Evolutionary conservation across 2,329 filamentous ascomycete genomes (phyloP), one percentile per base, ranked within the genome.

Genomic region (Ascochyta pisi): DNA sequence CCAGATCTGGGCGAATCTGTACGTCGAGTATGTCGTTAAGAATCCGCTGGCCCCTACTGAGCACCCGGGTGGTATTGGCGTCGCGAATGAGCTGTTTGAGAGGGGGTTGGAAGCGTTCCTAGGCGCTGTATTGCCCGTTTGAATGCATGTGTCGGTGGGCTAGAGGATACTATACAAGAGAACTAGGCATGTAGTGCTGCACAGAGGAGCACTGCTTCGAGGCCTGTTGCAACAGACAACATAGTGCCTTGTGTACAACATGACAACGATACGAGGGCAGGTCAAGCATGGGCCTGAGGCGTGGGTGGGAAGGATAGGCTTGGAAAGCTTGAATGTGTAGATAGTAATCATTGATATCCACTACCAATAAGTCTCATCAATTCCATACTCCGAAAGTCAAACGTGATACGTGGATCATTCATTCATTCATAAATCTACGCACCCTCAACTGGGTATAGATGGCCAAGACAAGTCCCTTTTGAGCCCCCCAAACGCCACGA

Each of bases 1-100:
- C 75, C 95, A 99, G 83, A 97, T 99, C 61, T 99, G 97, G 77
- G 96, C 97, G 55, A 98, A 96, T 75, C 85, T 98, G 23, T 99
- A 95, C 80, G 94, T 99, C 16, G 95, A 99, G 80, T 99, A 95
- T 70, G 86, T 88, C 27, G 84, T 88, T 46, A 88, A 88, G 70
- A 88, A 86, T 58, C 86, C 86, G 3, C 76, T 88, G 19, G 83
- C 84, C 33, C 86, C 86, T 0, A 76, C 81, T 1, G 86, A 88
- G 66, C 85, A 88, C 70, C 82, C 84, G 0, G 82, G 83, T 9
- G 86, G 86, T 12, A 74, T 86, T 29, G 86, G 86, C 2, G 85
- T 88, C 34, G 83, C 85, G 54, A 88, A 88, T 64, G 85, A 88
- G 73, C 74, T 88, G 50, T 88, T 88, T 64, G 86, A 88, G 68